A percentile compares a stretch with the other conserved stretches of the same genome.
Evolutionary conservation across 2,329 filamentous ascomycete species (phyloP).

Genomic region (Rugonectria rugulosa): DNA sequence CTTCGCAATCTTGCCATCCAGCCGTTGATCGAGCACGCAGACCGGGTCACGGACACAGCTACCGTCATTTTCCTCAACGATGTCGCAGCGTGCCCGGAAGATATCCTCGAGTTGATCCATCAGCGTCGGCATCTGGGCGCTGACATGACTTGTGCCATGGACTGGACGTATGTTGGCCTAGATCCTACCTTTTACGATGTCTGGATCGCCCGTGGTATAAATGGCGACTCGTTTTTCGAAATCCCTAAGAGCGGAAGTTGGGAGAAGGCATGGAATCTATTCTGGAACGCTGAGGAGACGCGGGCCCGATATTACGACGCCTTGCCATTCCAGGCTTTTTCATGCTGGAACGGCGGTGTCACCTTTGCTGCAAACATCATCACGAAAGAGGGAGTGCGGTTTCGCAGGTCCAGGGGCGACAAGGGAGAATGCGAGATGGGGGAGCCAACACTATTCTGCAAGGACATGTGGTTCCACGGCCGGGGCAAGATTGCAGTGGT

Average conservation of each 20-base stretch:
- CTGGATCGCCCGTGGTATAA: constrained; percentile 61
- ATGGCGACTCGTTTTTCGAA: constrained; percentile 63
- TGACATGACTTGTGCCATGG: constrained; percentile 66
- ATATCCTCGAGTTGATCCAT: constrained; percentile 63
- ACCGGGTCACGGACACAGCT: constrained; percentile 43
- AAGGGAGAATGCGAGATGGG: constrained; percentile 59
- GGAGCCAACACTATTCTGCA: constrained; percentile 63
- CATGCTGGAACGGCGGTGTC: not conserved
- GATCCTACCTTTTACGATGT: constrained; percentile 64
- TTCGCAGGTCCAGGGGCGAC: not conserved
- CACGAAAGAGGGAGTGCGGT: not conserved
- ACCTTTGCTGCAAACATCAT: not conserved
- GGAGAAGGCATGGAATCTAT: constrained; percentile 58
- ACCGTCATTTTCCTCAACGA: constrained; percentile 63
- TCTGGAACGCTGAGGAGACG: constrained; percentile 36
- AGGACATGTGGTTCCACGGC: constrained; percentile 61
- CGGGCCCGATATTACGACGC: not conserved
- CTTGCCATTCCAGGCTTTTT: not conserved
- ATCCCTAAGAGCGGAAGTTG: constrained; percentile 59
- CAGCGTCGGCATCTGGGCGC: constrained; percentile 56
- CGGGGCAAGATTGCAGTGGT: constrained; percentile 62
- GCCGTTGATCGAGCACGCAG: constrained; percentile 48
- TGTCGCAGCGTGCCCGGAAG: constrained; percentile 60
- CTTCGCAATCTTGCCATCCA: constrained; percentile 61
- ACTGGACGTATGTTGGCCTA: constrained; percentile 58